These are phyloP conservation scores for Cladorrhinum sp. DNA, from an alignment of 2,329 filamentous ascomycete genomes.

Conservation along the genomic window DNA sequence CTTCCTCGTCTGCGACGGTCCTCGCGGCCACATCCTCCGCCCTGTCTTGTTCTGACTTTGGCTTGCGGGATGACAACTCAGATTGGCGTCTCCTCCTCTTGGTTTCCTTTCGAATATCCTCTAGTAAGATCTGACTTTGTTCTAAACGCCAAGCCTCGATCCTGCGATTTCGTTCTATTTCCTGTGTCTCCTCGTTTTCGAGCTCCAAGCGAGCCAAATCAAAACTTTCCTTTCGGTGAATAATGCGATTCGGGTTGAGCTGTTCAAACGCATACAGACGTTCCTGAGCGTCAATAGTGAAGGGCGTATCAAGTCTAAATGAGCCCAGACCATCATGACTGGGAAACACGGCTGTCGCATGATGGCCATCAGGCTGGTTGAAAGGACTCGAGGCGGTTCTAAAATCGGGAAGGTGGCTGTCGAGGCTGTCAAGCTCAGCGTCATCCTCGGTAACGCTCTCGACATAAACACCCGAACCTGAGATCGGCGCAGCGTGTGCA, in stretches of 20 bases:
- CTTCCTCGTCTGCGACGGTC: conserved; percentile 31
- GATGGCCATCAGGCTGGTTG: conserved; percentile 47
- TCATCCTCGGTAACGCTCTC: conserved; percentile 48
- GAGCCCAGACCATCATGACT: conserved; percentile 88
- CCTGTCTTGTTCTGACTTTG: conserved; percentile 28
- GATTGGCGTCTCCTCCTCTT: conserved; percentile 64
- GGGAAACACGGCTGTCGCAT: conserved; percentile 71
- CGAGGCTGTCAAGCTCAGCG: conserved; percentile 84
- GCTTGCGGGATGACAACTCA: conserved; percentile 35
- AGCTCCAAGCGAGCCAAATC: conserved; percentile 50
- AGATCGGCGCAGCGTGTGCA: conserved; percentile 27
- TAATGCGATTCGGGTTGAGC: conserved; percentile 69
- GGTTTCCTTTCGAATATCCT: conserved; percentile 88
- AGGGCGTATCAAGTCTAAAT: conserved; percentile 64
- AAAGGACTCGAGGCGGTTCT: conserved; percentile 55
- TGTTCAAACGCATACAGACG: conserved; percentile 86
- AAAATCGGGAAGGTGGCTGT: conserved; percentile 88
- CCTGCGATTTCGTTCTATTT: conserved; percentile 72
- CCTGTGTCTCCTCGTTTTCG: conserved; percentile 55
- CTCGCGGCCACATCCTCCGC: conserved; percentile 33
- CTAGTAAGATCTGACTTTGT: conserved; percentile 78
- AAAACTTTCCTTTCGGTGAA: conserved; percentile 51
- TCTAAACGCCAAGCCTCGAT: conserved; percentile 93
- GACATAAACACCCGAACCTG: conserved; percentile 33
- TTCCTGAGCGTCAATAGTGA: conserved; percentile 65